A percentile compares a stretch with the other conserved stretches of the same genome.
Conservation (phyloP, 805 yeast species). For the Clavispora carvajalis region DNA sequence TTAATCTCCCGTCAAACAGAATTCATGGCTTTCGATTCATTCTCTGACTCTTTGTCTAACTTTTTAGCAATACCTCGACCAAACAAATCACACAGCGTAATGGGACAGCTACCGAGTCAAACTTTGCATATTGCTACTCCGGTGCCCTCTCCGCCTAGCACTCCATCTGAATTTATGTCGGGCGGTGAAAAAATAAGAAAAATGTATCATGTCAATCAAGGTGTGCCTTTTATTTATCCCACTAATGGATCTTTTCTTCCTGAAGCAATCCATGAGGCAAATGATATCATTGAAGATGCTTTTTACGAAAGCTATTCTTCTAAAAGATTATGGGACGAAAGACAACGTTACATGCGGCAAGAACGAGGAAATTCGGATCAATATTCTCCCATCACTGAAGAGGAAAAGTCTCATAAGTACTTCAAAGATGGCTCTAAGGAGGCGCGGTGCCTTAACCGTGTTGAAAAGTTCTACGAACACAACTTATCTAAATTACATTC, state of each 20-base stretch:
- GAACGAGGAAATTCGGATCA: conserved; percentile 52
- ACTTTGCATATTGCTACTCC: conserved; percentile 78
- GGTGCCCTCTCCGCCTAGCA: conserved; percentile 71
- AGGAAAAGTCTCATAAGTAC: conserved; percentile 13
- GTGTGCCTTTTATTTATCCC: conserved; percentile 66
- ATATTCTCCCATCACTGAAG: conserved; percentile 11
- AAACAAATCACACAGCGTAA: conserved; percentile 37
- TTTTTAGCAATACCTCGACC: conserved; percentile 57
- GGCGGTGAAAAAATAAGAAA: conserved; percentile 48
- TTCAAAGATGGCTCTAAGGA: conserved; percentile 30
- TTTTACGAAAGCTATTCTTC: conserved; percentile 63
- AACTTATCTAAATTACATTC: conserved; percentile 57
- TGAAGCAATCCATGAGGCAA: conserved; percentile 72
- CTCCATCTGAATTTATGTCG: conserved; percentile 40
- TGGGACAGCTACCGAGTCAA: conserved; percentile 46
- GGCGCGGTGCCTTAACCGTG: conserved; percentile 43
- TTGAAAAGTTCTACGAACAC: conserved; percentile 54
- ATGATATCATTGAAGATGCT: conserved; percentile 56
- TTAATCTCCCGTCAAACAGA: conserved; percentile 20
- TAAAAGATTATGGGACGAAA: conserved; percentile 65
- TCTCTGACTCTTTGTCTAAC: conserved; percentile 53
- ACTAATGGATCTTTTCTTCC: conserved; percentile 47
- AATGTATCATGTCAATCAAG: conserved; percentile 59
- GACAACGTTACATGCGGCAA: conserved; percentile 64
- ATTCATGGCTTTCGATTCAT: conserved; percentile 36